phyloP scores from a whole-genome alignment of 139 green algal genomes.

The Pleodorina starrii region DNA sequence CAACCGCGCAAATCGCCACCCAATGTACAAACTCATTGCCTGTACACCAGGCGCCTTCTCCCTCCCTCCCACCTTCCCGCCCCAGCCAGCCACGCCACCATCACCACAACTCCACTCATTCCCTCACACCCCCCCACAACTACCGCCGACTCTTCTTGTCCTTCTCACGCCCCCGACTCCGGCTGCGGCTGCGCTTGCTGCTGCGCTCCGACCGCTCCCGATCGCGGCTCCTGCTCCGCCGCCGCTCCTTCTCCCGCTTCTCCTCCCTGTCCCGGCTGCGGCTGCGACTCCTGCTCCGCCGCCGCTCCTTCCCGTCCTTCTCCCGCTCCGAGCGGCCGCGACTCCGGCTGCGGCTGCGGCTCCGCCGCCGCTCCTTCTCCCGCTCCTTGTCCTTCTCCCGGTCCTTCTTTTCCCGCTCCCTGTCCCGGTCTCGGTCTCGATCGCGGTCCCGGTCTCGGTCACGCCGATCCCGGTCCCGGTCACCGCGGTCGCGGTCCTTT shows the following conservation, averaged over 20 bases:
- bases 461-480: conserved; percentile 33
- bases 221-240: neutral
- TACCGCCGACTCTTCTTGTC: conserved; percentile 45
- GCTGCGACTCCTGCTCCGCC: neutral
- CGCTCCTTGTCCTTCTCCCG: conserved; percentile 23
- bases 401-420: conserved; percentile 34
- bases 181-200: neutral
- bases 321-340: conserved; percentile 12
- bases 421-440: conserved; percentile 36
- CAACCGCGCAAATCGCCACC: no score
- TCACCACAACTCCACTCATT: neutral
- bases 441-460: neutral
- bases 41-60: no score
- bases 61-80: no score
- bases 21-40: no score
- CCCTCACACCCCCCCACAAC: neutral
- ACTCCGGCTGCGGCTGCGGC: neutral
- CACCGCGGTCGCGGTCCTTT: conserved; percentile 27
- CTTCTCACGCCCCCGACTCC: neutral
- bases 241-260: conserved; percentile 5
- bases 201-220: neutral
- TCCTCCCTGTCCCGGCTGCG: neutral
- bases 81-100: neutral
- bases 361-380: conserved; percentile 42
- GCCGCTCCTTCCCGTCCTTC: conserved; percentile 26